These are phyloP conservation scores for Tephrocybe rancida DNA, from an alignment of 768 basidiomycete genomes.

Conservation along the genomic window DNA sequence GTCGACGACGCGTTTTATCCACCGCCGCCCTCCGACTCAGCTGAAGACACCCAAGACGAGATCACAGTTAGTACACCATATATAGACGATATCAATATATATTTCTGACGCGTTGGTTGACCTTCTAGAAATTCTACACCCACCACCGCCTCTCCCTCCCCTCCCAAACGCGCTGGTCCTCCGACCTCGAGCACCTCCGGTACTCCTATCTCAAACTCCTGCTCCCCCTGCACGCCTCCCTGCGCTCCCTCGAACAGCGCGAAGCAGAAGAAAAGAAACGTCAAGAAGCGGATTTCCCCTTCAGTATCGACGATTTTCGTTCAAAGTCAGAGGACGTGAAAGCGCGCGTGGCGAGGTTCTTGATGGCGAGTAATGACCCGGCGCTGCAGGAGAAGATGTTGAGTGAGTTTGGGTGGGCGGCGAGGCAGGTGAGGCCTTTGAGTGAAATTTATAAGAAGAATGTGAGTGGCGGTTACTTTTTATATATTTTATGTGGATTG, in stretches of 20 bases:
- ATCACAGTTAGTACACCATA: no score
- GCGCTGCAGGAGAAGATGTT: slow-evolving; percentile 47
- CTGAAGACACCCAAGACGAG: slow-evolving; percentile 16
- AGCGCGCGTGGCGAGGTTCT: slow-evolving; percentile 52
- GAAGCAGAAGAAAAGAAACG: slow-evolving; percentile 26
- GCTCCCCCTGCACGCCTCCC: slow-evolving; percentile 19
- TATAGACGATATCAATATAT: no score
- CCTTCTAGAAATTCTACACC: slow-evolving; percentile 30
- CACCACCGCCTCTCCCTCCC: slow-evolving; percentile 18
- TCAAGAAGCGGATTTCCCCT: slow-evolving; percentile 35
- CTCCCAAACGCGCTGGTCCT: slow-evolving; percentile 27
- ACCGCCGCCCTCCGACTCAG: no score
- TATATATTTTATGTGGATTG: not conserved
- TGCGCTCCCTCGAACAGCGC: slow-evolving; percentile 15
- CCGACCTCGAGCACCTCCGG: slow-evolving; percentile 31
- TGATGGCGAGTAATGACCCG: slow-evolving; percentile 26
- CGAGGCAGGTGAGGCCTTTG: slow-evolving; percentile 48
- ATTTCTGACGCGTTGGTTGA: no score
- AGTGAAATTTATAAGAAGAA: slow-evolving; percentile 38
- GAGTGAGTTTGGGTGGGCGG: slow-evolving; percentile 53
- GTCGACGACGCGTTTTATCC: slow-evolving; percentile 29
- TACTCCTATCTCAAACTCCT: slow-evolving; percentile 31
- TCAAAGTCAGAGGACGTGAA: slow-evolving; percentile 42
- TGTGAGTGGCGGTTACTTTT: slow-evolving; percentile 30
- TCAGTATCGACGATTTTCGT: slow-evolving; percentile 33